Evolutionary conservation across 495 filamentous ascomycete species (phyloP).

Genomic region (Lindgomyces ingoldianus): DNA sequence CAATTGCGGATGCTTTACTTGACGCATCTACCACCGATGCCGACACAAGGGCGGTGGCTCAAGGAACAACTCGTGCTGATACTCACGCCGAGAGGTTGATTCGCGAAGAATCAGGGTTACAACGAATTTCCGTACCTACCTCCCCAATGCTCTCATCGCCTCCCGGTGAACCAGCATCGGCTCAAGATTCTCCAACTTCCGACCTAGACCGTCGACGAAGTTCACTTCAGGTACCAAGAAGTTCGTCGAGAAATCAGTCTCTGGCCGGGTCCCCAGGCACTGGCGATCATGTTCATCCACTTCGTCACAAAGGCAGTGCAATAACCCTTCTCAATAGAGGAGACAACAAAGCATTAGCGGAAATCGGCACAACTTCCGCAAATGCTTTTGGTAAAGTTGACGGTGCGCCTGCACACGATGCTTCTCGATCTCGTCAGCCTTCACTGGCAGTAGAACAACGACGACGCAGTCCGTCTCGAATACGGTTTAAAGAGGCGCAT

Average conservation of each 20-base stretch:
- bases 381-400: constrained; percentile 87
- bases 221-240: constrained; percentile 31
- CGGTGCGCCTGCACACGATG: constrained; percentile 36
- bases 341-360: constrained; percentile 76
- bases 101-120: constrained; percentile 4
- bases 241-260: constrained; percentile 21
- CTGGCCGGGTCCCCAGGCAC: constrained; percentile 18
- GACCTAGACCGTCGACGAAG: constrained; percentile 22
- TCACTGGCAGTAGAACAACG: constrained; percentile 35
- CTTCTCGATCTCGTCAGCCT: constrained; percentile 42
- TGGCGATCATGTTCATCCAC: constrained; percentile 31
- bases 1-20: constrained; percentile 85
- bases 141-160: constrained; percentile 46
- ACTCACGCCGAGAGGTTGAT: constrained; percentile 48
- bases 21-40: constrained; percentile 92
- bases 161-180: constrained; percentile 42
- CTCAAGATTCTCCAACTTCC: constrained; percentile 26
- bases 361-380: constrained; percentile 78
- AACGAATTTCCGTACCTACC: constrained; percentile 13
- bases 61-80: constrained; percentile 58
- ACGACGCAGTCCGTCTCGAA: constrained; percentile 41
- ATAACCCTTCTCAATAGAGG: constrained; percentile 78
- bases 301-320: constrained; percentile 71
- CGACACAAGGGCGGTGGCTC: constrained; percentile 59
- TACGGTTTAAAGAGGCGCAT: constrained; percentile 52